Base-by-base conservation (phyloP, 768 basidiomycete genomes). In the Rhodotorula toruloides region DNA sequence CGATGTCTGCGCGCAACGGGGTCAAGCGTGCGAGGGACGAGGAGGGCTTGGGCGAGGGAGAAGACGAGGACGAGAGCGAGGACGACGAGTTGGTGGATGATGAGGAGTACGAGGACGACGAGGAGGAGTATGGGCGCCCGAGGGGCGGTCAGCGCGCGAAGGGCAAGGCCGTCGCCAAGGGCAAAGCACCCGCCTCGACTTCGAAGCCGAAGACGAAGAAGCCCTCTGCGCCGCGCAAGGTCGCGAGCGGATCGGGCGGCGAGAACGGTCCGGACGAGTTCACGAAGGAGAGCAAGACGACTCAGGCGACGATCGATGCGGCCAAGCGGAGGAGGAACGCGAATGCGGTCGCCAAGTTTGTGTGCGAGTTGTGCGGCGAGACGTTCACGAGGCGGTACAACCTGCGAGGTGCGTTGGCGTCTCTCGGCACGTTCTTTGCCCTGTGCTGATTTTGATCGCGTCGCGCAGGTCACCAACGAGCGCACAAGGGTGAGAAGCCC, bases 371-470 rank as follows among this genome's bases (percentile, higher is more conserved):
- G n/a, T 91, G 90, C 78, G 87, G 86, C 44, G 88, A 87, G 73
- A 90, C 90, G 8, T 92, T 92, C 73, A 96, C 93, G 47, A 80
- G 90, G 75, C 88, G 90, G 76, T 96, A 96, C 80, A 96, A 96
- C 76, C 77, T 96, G 63, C 91, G 92, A 77, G 93, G 87, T 88
- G 71, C 42, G 74, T 63, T 16, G 11, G 21, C 11, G 16, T 13
- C 22, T 32, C 14, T 37, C 22, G 12, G 8, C 47, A 32, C 6
- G 29, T 11, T 16, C 27, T 50, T 40, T 57, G 27, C 37, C 8
- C 27, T 31, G n/a, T n/a, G n/a, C n/a, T 21, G 17, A 36, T 56
- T 14, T 36, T 37, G 32, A 14, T 37, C 27, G 31, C 44, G 63
- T 46, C 12, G 17, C 62, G 63, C 70, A 88, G 87, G 93, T n/a